Conservation (phyloP, 768 basidiomycete species). For the Xerocomus spinulosus region DNA sequence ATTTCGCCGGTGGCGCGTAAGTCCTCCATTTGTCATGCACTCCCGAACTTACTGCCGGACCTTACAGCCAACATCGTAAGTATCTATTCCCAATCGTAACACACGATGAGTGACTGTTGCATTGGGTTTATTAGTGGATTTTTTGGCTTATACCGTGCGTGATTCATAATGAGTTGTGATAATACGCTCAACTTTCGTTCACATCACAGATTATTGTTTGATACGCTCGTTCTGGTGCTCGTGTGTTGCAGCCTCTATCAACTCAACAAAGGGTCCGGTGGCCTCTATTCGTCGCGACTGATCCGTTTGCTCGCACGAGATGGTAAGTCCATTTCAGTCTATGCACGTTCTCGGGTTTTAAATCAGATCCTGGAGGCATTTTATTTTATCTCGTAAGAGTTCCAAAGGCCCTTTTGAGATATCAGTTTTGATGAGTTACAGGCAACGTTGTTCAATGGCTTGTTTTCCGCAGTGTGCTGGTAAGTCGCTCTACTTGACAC, state of each 20-base stretch:
- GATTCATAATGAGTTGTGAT: neutral
- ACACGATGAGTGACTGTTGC: neutral
- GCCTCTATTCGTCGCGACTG: conserved; percentile 2
- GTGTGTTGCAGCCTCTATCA: conserved; percentile 5
- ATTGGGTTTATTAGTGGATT: conserved; percentile 8
- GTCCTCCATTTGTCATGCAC: neutral
- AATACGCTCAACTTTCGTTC: neutral
- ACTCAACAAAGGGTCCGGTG: neutral
- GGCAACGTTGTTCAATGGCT: neutral
- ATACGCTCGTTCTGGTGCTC: conserved; percentile 5
- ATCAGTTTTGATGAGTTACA: neutral
- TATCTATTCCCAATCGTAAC: neutral
- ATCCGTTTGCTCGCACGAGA: conserved; percentile 4
- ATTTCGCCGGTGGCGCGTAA: neutral
- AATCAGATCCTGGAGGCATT: neutral
- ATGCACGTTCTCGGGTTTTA: neutral
- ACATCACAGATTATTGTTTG: conserved; percentile 7
- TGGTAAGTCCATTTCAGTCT: neutral
- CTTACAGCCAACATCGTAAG: conserved; percentile 8
- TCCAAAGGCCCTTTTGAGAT: neutral
- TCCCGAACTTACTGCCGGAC: neutral
- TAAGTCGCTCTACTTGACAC: neutral
- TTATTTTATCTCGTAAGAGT: conserved; percentile 15
- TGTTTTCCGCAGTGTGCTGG: neutral
- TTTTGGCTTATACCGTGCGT: neutral